Evolutionary conservation across 768 basidiomycete genomes (phyloP), one percentile per base, ranked within the genome.

Genomic region (Serendipita vermifera): DNA sequence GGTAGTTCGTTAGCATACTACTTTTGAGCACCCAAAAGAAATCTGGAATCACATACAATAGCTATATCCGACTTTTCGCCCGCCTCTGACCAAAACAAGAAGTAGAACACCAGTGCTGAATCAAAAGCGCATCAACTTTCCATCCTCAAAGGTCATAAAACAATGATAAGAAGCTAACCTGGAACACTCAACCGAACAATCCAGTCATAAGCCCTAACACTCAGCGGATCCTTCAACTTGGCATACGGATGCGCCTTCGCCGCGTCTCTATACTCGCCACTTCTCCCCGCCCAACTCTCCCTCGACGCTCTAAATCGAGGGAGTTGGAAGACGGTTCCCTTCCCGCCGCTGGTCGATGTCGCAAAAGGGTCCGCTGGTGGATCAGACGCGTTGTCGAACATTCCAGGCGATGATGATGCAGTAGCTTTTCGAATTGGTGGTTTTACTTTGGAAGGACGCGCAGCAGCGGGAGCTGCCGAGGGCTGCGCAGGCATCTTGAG

Each of bases 221-320:
- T 51, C 17, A 22, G 46, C 22, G 46, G 46, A 7, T 4, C 5
- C 29, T 29, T 20, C 29, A 51, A 7, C 32, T 26, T 22, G 29
- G 29, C 46, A n/a, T 51, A 51, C 17, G 46, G 46, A 51, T 51
- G 46, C 9, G 46, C 46, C 22, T 51, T 51, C 11, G 46, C 11
- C 26, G 46, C 46, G 17, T 51, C 27, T 51, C 24, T 22, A n/a
- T n/a, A n/a, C n/a, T n/a, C n/a, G n/a, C n/a, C n/a, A n/a, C n/a
- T n/a, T n/a, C n/a, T n/a, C n/a, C n/a, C n/a, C n/a, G n/a, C n/a
- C n/a, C n/a, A n/a, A n/a, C n/a, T n/a, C n/a, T n/a, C n/a, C n/a
- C n/a, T n/a, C n/a, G n/a, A n/a, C n/a, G n/a, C n/a, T n/a, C n/a
- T n/a, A n/a, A n/a, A n/a, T n/a, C n/a, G n/a, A n/a, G n/a, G n/a